Conservation (phyloP, 352 stramenopile genomes). For the Globisporangium middletonii region DNA sequence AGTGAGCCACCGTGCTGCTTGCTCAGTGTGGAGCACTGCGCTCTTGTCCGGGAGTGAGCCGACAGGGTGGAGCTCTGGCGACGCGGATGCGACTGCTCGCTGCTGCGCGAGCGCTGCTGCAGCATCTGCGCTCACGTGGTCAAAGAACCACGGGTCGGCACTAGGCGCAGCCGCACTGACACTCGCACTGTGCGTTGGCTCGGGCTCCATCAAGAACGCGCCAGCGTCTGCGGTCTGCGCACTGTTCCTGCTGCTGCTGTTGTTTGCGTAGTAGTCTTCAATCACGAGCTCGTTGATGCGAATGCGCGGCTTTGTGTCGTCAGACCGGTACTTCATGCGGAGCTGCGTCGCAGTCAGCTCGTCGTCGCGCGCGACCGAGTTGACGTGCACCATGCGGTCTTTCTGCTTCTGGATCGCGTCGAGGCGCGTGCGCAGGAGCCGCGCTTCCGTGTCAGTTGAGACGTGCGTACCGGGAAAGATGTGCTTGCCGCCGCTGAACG, state of each 20-base stretch:
- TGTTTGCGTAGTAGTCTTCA: slow-evolving; percentile 76
- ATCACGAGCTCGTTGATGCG: slow-evolving; percentile 84
- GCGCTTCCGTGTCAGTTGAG: slow-evolving; percentile 79
- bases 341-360: slow-evolving; percentile 53
- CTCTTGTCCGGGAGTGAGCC: slow-evolving; percentile 33
- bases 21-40: slow-evolving; percentile 36
- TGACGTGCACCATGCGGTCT: slow-evolving; percentile 40
- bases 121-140: slow-evolving; percentile 3
- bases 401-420: slow-evolving; percentile 77
- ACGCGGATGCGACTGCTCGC: not conserved
- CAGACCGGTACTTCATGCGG: slow-evolving; percentile 37
- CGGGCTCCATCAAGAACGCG: slow-evolving; percentile 51
- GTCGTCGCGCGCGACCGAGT: slow-evolving; percentile 30
- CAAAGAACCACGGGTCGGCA: slow-evolving; percentile 63
- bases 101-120: not conserved
- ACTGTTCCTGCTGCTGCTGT: slow-evolving; percentile 6
- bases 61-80: slow-evolving; percentile 19
- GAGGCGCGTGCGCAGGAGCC: slow-evolving; percentile 63
- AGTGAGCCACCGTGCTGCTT: slow-evolving; percentile 60
- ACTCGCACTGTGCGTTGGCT: slow-evolving; percentile 3
- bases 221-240: slow-evolving; percentile 21
- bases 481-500: slow-evolving; percentile 56
- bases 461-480: slow-evolving; percentile 60
- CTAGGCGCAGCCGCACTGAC: slow-evolving; percentile 7
- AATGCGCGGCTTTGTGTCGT: slow-evolving; percentile 41